These are phyloP conservation scores for Kodamaea lidongshanica DNA, from an alignment of 805 yeast species.

Conservation along the genomic window DNA sequence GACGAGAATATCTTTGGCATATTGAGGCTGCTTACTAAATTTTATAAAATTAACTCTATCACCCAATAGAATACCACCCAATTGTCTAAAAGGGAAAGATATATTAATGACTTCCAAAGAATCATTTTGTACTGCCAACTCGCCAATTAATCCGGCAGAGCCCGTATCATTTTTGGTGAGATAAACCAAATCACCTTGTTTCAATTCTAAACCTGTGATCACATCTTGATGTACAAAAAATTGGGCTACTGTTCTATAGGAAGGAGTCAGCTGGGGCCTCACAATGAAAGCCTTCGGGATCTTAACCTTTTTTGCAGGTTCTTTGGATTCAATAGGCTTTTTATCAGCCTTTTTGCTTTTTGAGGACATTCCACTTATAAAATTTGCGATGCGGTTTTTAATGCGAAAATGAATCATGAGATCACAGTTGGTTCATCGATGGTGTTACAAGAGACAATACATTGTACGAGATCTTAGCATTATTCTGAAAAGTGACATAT, in stretches of 20 bases:
- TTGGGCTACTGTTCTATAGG: constrained; percentile 14
- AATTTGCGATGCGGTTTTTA: constrained; percentile 4
- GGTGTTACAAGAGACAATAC: no score
- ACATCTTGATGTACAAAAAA: constrained; percentile 39
- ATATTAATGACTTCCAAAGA: constrained; percentile 24
- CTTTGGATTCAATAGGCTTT: constrained; percentile 15
- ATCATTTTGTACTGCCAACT: constrained; percentile 32
- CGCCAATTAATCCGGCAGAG: constrained; percentile 40
- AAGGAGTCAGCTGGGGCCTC: constrained; percentile 22
- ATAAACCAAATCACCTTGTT: constrained; percentile 40
- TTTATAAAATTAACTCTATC: constrained; percentile 44
- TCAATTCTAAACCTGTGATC: constrained; percentile 42
- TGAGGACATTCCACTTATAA: constrained; percentile 15
- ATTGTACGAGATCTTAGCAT: no score
- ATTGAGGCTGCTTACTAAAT: constrained; percentile 43
- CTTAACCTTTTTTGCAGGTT: constrained; percentile 29
- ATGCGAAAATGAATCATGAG: no score
- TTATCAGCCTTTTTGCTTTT: constrained; percentile 21
- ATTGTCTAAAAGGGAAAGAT: constrained; percentile 20
- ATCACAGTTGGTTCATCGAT: no score
- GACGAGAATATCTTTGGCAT: constrained; percentile 19
- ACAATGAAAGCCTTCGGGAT: constrained; percentile 37
- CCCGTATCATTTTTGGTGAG: constrained; percentile 39
- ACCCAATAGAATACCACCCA: constrained; percentile 41
- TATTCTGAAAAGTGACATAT: no score